These are phyloP conservation scores for Onygenales sp. DNA, from an alignment of 2,329 filamentous ascomycete genomes.

Conservation along the genomic window DNA sequence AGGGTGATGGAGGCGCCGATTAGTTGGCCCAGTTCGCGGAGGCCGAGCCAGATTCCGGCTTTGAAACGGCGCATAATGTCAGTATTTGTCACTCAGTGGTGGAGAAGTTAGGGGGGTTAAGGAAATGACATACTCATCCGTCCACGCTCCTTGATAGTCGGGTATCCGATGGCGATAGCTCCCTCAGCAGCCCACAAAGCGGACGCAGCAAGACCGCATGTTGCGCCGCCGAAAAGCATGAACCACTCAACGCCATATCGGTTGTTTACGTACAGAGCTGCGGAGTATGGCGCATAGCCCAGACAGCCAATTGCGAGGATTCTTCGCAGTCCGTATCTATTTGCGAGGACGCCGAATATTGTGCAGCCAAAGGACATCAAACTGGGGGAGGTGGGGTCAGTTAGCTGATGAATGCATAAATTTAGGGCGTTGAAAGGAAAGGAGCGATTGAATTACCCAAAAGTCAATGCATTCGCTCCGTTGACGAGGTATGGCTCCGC, in stretches of 20 bases:
- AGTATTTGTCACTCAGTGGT: not conserved
- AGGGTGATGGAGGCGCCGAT: slow-evolving; percentile 43
- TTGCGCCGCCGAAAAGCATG: slow-evolving; percentile 33
- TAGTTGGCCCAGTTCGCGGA: slow-evolving; percentile 43
- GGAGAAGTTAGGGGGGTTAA: not conserved
- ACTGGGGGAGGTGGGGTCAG: slow-evolving; percentile 7
- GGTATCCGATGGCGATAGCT: slow-evolving; percentile 34
- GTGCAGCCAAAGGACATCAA: slow-evolving; percentile 40
- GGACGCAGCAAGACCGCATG: slow-evolving; percentile 31
- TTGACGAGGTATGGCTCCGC: slow-evolving; percentile 32
- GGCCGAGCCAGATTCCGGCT: slow-evolving; percentile 43
- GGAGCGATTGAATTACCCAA: slow-evolving; percentile 15
- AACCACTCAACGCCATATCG: slow-evolving; percentile 37
- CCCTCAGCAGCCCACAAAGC: slow-evolving; percentile 32
- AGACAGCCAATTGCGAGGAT: slow-evolving; percentile 33
- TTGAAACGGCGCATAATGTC: not conserved
- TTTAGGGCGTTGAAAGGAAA: not conserved
- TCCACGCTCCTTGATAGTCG: slow-evolving; percentile 34
- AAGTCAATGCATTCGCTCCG: slow-evolving; percentile 34
- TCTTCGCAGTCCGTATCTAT: slow-evolving; percentile 29
- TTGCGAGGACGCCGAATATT: slow-evolving; percentile 30
- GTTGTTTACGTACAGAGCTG: slow-evolving; percentile 37
- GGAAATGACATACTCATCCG: slow-evolving; percentile 12
- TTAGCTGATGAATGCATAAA: not conserved
- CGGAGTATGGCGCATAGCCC: slow-evolving; percentile 37